These are phyloP conservation scores for Graphium sp. DNA, from an alignment of 2,329 filamentous ascomycete genomes.

Conservation along the genomic window DNA sequence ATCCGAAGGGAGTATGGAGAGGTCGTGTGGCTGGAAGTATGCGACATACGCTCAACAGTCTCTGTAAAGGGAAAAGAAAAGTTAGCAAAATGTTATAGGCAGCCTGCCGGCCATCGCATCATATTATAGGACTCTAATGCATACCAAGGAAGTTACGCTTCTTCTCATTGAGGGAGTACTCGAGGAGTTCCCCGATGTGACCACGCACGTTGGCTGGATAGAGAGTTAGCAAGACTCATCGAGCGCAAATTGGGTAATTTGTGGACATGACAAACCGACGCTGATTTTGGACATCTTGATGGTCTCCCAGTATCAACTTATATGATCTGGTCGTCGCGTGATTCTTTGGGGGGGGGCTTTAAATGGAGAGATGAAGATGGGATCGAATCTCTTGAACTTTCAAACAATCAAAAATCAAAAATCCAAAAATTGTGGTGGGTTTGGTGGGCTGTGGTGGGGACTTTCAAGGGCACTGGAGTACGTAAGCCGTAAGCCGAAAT, in stretches of 20 bases:
- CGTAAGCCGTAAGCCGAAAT: no score
- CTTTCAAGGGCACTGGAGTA: no score
- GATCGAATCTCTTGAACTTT: no score
- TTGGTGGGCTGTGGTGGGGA: no score
- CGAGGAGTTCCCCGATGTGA: constrained; percentile 84
- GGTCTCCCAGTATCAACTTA: constrained; percentile 58
- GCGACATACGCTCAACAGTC: constrained; percentile 52
- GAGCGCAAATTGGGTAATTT: no score
- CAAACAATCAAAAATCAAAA: no score
- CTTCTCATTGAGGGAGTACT: constrained; percentile 89
- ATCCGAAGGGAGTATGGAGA: not conserved
- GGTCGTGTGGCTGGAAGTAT: no score
- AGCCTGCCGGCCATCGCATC: constrained; percentile 3
- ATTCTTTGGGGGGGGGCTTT: no score
- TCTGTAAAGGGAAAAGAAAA: constrained; percentile 22
- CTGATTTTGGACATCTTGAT: constrained; percentile 78
- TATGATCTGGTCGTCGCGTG: constrained; percentile 6
- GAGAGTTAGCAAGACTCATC: no score
- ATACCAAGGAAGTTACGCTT: constrained; percentile 83
- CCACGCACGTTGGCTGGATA: constrained; percentile 90
- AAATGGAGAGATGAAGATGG: no score
- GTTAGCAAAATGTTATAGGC: not conserved
- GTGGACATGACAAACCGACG: constrained; percentile 47
- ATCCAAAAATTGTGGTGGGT: no score
- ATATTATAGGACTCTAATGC: not conserved